Evolutionary conservation across 345 rosid species (phyloP).

Genomic region (Chamaenerion angustifolium): DNA sequence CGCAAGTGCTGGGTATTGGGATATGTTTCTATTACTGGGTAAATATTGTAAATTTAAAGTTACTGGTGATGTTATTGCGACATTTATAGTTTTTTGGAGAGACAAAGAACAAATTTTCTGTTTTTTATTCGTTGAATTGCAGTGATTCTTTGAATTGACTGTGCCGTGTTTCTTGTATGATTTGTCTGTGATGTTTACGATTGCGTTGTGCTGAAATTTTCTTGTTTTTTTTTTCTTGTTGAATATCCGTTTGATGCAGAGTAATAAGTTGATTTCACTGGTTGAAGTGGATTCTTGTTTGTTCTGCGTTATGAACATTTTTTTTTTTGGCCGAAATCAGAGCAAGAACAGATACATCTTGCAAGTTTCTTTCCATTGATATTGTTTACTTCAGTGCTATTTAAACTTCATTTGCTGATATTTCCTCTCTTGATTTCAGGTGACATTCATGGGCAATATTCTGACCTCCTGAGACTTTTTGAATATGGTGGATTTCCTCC

Average conservation of each 20-base stretch:
- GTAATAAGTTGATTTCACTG: neutral
- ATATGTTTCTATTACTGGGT: too few species aligned
- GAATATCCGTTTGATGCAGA: neutral
- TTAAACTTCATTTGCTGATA: neutral
- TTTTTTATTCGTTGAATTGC: neutral
- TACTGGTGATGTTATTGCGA: neutral
- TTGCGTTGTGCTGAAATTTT: neutral
- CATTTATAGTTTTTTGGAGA: neutral
- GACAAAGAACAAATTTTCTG: neutral
- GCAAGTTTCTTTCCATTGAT: neutral
- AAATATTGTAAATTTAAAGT: neutral
- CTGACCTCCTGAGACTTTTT: conserved; percentile 79
- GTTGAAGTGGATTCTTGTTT: neutral
- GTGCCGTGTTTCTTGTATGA: neutral
- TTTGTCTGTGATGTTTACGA: neutral
- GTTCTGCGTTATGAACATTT: neutral
- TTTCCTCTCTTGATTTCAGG: conserved; percentile 27
- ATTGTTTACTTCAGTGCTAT: neutral
- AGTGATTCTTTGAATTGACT: neutral
- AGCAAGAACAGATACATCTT: neutral
- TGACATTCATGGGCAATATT: conserved; percentile 87
- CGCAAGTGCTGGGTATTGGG: too few species aligned
- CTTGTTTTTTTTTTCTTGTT: neutral
- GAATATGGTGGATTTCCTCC: conserved; percentile 98
- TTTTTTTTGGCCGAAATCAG: neutral